Base-by-base conservation (phyloP, 2,329 filamentous ascomycete genomes). In the Pseudogymnoascus sp. region DNA sequence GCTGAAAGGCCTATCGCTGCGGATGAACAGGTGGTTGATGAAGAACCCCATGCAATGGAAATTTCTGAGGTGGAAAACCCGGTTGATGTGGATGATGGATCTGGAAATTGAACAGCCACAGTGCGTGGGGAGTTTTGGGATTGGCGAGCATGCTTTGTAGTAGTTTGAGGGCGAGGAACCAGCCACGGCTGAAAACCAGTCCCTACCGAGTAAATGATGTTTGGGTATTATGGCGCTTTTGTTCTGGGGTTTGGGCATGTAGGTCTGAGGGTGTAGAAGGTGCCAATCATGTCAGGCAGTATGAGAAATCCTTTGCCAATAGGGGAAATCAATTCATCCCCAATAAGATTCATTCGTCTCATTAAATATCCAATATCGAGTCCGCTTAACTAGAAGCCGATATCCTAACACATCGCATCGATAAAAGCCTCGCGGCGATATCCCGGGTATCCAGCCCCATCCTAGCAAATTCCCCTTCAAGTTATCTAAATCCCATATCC, bases 321-420 rank as follows among this genome's bases (percentile, higher is more conserved):
- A 33, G 16, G 47, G 28, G 33, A 16, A 33, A 54, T 33, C 12
- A 54, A 54, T 20, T 4, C 28, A 33, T 12, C 47, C 47, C 28
- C 9, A 54, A 20, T 54, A 54, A 54, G 9, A 54, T 54, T 54
- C 47, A 54, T 33, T 54, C 28, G 18, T 54, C 28, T 54, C 47
- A 54, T 54, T 54, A 54, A 47, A 18, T 54, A 33, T 16, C 33
- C 16, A 16, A 54, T 33, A 33, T 33, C 16, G 9, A 33, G 47
- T 16, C 18, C 3, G 47, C 28, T 33, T 54, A 25, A 16, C 28
- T 16, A 54, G n/a, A 54, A 20, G 47, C 28, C 28, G 8, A n/a
- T 20, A 33, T 54, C n/a, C 20, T 33, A 33, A 33, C 28, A 33
- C 16, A 54, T 33, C 28, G 25, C 47, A 54, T 50, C 22, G 6